Base-by-base conservation (phyloP, 257 asterid species). In the Solanum tarapatanum region DNA sequence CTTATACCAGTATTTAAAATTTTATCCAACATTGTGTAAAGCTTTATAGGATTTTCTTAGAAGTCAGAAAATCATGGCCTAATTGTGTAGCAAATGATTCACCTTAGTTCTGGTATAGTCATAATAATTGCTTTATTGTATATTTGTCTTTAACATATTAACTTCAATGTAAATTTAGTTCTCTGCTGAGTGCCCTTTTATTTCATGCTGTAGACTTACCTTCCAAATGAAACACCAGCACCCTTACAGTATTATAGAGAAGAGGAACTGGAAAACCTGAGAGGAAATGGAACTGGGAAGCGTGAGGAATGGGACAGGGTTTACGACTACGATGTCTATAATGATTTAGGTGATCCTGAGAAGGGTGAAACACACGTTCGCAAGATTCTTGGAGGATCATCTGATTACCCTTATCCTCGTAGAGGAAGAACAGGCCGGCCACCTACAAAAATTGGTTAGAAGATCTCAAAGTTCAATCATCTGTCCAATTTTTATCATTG, bases 351-450 rank as follows among this genome's bases (percentile, higher is more conserved):
- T 13, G 91, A 87, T 82, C 91, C 92, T 3, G 90, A 90, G 79
- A 82, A 33, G 7, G 91, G 87, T 41, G 8, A 21, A 3, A 24
- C 84, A 6, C 64, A 45, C 2, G 87, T 45, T 21, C 93, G 93
- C 8, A 88, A 86, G 5, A 73, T 88, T 28, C 88, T 91, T 2
- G 93, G 93, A 66, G 93, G 92, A 86, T 87, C 90, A 13, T 4
- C 89, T 10, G 86, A 90, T 12, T 90, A 87, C 11, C 89, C 89
- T 86, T 90, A 89, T 83, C 98, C 98, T 58, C 97, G 98, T 0
- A 91, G 98, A 88, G 98, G 98, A 24, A 93, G 94, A 86, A 95
- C 98, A 6, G 95, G 97, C 48, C 70, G 98, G 7, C 87, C 94
- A 70, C 93, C 95, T 32, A 86, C 98, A 32, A 89, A 73, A 33